Base-by-base conservation (phyloP, 306 rosid species). In the Cicer bijugum region DNA sequence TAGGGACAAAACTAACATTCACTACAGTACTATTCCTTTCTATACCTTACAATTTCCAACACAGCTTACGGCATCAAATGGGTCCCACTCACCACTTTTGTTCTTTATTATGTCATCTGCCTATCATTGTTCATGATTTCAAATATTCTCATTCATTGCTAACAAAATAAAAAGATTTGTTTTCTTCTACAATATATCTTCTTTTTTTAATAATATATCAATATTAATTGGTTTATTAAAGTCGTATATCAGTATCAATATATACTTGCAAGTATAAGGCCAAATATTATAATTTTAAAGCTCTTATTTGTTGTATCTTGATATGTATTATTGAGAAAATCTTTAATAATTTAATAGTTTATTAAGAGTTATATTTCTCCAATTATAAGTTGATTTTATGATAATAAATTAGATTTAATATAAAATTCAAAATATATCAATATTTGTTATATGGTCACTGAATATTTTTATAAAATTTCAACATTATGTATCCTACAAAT, bases 1-100 rank as follows among this genome's bases (percentile, higher is more conserved):
- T 44, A 64, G 51, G 69, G 78, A 79, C 62, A 64, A 56, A 42
- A 64, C 39, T 45, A 78, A 59, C 20, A 10, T 43, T 23, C 52
- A 71, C 52, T 9, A 56, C 35, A 56, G 62, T 56, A 58, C 70
- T 46, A 15, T 52, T 8, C 23, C 16, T 17, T 57, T 78, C 14
- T 9, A 53, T 78, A 78, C 62, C 78, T 73, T 73, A 75, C 83
- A 73, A 79, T 79, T 79, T 67, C 83, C 79, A 66, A 79, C 55
- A 79, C 79, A 79, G 43, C 69, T 79, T 80, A 66, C 66, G 20
- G 8, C 77, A 67, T 60, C 45, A 77, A 79, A 59, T 64, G 72
- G 75, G 75, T 48, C 83, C 84, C 84, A 68, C 50, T 46, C 69
- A 53, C 48, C 11, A 15, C 72, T 65, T 79, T 79, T 74, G 5